phyloP scores from a whole-genome alignment of 495 filamentous ascomycete species.

The Podospora comata region DNA sequence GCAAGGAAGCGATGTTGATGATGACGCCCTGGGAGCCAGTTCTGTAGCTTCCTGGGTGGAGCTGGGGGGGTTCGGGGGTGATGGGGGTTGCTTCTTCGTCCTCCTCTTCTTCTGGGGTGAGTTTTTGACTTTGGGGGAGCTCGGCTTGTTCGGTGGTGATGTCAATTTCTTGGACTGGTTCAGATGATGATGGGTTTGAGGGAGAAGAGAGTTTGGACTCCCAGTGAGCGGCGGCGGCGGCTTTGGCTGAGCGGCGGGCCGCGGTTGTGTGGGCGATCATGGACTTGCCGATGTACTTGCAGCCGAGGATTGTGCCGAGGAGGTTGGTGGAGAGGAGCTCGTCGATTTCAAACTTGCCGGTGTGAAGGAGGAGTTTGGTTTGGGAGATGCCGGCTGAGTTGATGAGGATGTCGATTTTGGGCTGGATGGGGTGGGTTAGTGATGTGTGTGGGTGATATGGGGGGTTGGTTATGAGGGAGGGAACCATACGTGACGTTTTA shows the following conservation, averaged over 20 bases:
- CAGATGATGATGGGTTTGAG: not conserved
- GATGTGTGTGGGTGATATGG: not conserved
- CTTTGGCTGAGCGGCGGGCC: not conserved
- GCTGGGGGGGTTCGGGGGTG: not conserved
- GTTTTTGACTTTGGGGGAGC: not conserved
- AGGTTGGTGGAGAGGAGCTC: constrained; percentile 65
- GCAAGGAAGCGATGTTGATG: constrained; percentile 74
- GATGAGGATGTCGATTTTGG: constrained; percentile 61
- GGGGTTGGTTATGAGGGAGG: constrained; percentile 7
- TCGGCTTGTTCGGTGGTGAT: not conserved
- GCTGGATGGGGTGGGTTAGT: not conserved
- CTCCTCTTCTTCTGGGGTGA: not conserved
- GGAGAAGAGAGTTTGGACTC: not conserved
- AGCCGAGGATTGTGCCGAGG: constrained; percentile 64
- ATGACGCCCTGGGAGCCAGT: constrained; percentile 47
- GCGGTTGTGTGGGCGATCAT: constrained; percentile 36
- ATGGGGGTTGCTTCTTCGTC: not conserved
- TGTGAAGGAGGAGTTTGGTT: constrained; percentile 53
- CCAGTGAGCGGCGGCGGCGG: not conserved
- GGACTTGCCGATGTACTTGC: constrained; percentile 50
- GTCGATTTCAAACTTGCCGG: constrained; percentile 40
- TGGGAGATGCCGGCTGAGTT: constrained; percentile 74
- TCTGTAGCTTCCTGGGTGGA: not conserved
- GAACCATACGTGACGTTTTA: constrained; percentile 6
- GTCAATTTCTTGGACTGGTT: not conserved